phyloP scores from a whole-genome alignment of 306 rosid genomes.

The Gastrolobium bilobum region DNA sequence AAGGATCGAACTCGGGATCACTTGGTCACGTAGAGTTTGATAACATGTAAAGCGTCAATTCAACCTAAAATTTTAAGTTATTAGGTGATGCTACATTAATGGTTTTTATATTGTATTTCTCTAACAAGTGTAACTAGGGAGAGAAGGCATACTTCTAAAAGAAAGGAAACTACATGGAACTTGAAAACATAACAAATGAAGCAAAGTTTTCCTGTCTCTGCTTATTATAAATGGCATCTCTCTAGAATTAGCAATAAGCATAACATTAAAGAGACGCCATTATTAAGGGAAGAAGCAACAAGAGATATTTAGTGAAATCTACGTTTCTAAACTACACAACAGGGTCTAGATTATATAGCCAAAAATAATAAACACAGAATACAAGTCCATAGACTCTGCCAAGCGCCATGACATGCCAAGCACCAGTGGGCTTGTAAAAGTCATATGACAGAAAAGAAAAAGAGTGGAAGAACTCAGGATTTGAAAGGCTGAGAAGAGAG shows the following conservation, averaged over 20 bases:
- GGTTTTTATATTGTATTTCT: too few species aligned
- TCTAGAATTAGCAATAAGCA: conserved; percentile 5
- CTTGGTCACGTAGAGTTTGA: too few species aligned
- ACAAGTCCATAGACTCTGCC: not conserved
- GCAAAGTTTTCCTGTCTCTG: conserved; percentile 1
- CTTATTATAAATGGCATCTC: not conserved
- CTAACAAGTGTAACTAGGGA: not conserved
- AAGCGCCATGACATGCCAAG: not conserved
- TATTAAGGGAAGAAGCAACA: too few species aligned
- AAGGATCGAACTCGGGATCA: too few species aligned
- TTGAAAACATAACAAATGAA: not conserved
- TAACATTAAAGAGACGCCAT: not conserved
- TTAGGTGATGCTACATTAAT: too few species aligned
- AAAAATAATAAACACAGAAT: not conserved
- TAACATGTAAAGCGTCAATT: too few species aligned
- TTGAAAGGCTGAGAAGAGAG: not conserved
- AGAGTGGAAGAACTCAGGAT: not conserved
- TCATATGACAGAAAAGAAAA: not conserved
- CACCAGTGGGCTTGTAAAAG: not conserved
- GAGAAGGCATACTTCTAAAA: not conserved
- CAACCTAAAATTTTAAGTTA: too few species aligned
- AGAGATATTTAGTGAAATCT: too few species aligned
- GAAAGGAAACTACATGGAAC: not conserved
- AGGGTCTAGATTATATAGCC: not conserved
- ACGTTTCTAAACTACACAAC: too few species aligned